Base-by-base conservation (phyloP, 2,329 filamentous ascomycete species). In the Penicillium sclerotiorum region DNA sequence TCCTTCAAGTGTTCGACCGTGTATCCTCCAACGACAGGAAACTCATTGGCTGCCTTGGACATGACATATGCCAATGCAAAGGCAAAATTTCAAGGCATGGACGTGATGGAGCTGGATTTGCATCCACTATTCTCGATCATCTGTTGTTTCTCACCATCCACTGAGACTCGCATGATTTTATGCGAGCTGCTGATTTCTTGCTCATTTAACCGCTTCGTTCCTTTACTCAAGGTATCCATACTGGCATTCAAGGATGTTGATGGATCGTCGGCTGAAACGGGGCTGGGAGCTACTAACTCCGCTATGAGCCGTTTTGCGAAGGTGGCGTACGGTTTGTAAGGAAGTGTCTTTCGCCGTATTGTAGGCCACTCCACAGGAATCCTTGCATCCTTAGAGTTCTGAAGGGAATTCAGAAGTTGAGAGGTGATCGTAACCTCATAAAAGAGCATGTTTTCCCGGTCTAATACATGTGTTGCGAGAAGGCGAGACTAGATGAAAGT, bases 21-120 rank as follows among this genome's bases (percentile, higher is more conserved):
- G 15, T 77, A 64, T 0, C 74, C 75, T 4, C 79, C 80, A 13
- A 82, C 58, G 21, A 83, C 74, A 2, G 80, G 80, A 55, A 81
- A 79, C 6, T 82, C 78, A 52, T 81, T 73, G 0, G 73, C 71
- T 0, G 77, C 68, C 69, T 81, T 82, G 49, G 72, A 64, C 58
- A 74, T 66, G 11, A 81, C 71, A 52, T 82, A 83, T 5, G 79
- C 78, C 42, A 82, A 65, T 0, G 80, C 80, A 2, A 62, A 37
- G 22, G 50, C 27, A 1, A n/a, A n/a, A n/a, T n/a, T n/a, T n/a
- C n/a, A n/a, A n/a, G n/a, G n/a, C n/a, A n/a, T n/a, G n/a, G n/a
- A n/a, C n/a, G n/a, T n/a, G n/a, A n/a, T n/a, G n/a, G n/a, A n/a
- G n/a, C n/a, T n/a, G n/a, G n/a, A n/a, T n/a, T n/a, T n/a, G n/a